phyloP scores from a whole-genome alignment of 2,329 filamentous ascomycete species.

The Colletotrichum tamarilloi region DNA sequence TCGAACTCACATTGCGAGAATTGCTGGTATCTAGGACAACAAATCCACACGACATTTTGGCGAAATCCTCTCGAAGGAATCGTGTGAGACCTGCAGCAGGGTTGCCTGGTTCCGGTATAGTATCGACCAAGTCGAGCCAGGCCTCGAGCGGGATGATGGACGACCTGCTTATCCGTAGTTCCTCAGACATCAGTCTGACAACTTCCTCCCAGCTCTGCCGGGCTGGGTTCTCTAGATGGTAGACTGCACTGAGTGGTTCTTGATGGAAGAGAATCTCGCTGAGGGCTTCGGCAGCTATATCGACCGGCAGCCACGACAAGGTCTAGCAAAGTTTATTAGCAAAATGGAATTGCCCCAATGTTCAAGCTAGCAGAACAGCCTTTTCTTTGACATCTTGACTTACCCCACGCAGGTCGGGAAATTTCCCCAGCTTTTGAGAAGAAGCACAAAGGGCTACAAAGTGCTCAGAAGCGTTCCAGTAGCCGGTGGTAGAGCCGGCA shows the following conservation, averaged over 20 bases:
- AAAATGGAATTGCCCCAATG: too few species aligned
- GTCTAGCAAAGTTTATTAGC: slow-evolving; percentile 29
- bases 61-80: too few species aligned
- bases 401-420: slow-evolving; percentile 27
- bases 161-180: background rate
- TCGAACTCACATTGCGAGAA: too few species aligned
- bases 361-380: too few species aligned
- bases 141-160: background rate
- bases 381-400: background rate
- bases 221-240: background rate
- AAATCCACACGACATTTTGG: too few species aligned
- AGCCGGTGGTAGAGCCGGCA: slow-evolving; percentile 34
- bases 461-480: slow-evolving; percentile 38
- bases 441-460: slow-evolving; percentile 37
- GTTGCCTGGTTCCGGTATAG: too few species aligned
- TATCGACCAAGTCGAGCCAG: background rate
- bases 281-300: slow-evolving; percentile 36
- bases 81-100: too few species aligned
- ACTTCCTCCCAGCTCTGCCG: background rate
- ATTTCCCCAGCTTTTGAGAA: slow-evolving; percentile 31
- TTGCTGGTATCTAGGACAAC: too few species aligned
- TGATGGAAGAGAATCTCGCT: slow-evolving; percentile 31
- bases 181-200: background rate
- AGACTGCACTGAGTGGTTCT: background rate
- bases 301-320: slow-evolving; percentile 37